Percentiles rank a stretch among this genome's conserved stretches.
Conservation (phyloP, 495 filamentous ascomycete species). For the Bacidia gigantensis region DNA sequence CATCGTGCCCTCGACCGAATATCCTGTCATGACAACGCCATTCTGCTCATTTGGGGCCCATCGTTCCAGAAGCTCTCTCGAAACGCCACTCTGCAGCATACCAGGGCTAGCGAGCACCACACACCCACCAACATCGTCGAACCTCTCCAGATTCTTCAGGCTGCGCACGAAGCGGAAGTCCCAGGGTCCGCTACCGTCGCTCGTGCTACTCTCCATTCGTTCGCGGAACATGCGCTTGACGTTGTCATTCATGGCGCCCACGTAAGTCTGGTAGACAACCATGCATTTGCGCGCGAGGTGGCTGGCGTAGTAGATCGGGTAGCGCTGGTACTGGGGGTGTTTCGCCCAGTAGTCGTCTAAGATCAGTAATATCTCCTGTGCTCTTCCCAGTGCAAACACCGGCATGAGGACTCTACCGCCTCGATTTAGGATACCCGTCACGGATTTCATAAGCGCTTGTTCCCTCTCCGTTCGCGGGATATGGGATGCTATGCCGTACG, state of each 20-base stretch:
- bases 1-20: constrained; percentile 97
- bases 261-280: constrained; percentile 96
- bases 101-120: constrained; percentile 95
- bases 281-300: constrained; percentile 92
- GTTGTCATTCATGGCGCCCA: constrained; percentile 96
- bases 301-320: constrained; percentile 92
- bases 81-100: constrained; percentile 95
- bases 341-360: constrained; percentile 92
- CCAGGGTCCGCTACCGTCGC: constrained; percentile 75
- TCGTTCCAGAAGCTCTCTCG: constrained; percentile 77
- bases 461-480: constrained; percentile 81
- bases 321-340: constrained; percentile 71
- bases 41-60: constrained; percentile 95
- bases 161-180: constrained; percentile 87
- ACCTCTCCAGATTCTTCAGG: constrained; percentile 81
- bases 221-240: constrained; percentile 84
- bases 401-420: constrained; percentile 90
- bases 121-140: constrained; percentile 89
- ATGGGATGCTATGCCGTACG: constrained; percentile 86
- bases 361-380: constrained; percentile 87
- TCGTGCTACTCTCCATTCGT: constrained; percentile 75
- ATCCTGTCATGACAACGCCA: constrained; percentile 93
- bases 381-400: constrained; percentile 85
- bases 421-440: constrained; percentile 76
- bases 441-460: constrained; percentile 83